A percentile compares a stretch with the other conserved stretches of the same genome.
phyloP scores from a whole-genome alignment of 352 stramenopile genomes.

The Phytopythium vexans region DNA sequence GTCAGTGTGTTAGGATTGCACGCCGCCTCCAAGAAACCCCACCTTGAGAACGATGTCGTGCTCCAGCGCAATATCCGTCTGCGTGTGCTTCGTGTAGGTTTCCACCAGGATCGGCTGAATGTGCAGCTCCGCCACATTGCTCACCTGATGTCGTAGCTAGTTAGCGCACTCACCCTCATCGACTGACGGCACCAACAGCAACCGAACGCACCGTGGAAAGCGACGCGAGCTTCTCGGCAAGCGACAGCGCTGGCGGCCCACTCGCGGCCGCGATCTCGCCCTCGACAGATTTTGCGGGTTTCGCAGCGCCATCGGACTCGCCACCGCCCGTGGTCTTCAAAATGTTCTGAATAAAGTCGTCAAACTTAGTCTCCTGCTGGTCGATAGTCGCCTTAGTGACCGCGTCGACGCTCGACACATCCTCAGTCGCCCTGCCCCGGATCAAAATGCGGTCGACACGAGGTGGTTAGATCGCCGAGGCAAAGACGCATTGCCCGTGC shows the following conservation, averaged over 20 bases:
- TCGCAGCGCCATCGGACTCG: constrained; percentile 15
- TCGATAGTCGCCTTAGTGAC: constrained; percentile 34
- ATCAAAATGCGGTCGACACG: background rate
- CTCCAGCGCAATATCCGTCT: constrained; percentile 83
- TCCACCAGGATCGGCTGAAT: constrained; percentile 79
- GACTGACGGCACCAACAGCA: background rate
- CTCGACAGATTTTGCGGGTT: constrained; percentile 3
- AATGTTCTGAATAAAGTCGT: constrained; percentile 87
- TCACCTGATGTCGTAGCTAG: constrained; percentile 21
- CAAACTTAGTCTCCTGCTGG: constrained; percentile 72
- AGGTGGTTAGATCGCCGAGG: background rate
- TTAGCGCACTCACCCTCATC: background rate
- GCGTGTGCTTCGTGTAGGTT: constrained; percentile 82
- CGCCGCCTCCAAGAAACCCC: constrained; percentile 8
- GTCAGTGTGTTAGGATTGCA: background rate
- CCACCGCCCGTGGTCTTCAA: constrained; percentile 45
- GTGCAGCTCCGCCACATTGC: constrained; percentile 72
- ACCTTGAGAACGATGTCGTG: constrained; percentile 67
- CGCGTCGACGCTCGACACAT: constrained; percentile 41
- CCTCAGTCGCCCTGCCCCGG: constrained; percentile 35
- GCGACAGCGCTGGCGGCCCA: constrained; percentile 37
- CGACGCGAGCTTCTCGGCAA: constrained; percentile 72
- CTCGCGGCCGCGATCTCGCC: constrained; percentile 26
- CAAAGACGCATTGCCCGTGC: background rate
- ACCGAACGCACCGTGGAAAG: constrained; percentile 55